These are phyloP conservation scores for Starmera pachycereana DNA, from an alignment of 805 yeast genomes.

Conservation along the genomic window DNA sequence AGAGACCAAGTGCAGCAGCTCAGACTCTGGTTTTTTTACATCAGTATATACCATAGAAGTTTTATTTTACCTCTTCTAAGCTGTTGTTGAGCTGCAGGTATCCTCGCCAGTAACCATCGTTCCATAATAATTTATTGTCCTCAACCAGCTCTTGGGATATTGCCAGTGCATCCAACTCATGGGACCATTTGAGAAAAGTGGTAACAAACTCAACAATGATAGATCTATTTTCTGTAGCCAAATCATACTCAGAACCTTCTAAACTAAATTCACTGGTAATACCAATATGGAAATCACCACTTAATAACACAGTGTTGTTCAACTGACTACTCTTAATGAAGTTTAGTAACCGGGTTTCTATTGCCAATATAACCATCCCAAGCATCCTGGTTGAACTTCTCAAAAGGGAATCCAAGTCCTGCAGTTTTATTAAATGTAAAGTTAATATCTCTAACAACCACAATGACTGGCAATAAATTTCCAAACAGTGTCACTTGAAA, in stretches of 20 bases:
- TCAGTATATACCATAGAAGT: conserved; percentile 4
- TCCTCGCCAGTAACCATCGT: conserved; percentile 9
- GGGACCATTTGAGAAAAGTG: conserved; percentile 8
- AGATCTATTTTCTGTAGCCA: conserved; percentile 15
- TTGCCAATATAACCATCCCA: conserved; percentile 19
- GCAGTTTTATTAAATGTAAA: conserved; percentile 6
- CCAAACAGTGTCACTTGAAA: conserved; percentile 9
- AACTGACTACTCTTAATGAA: conserved; percentile 8
- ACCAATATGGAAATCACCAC: conserved; percentile 19
- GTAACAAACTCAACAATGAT: conserved; percentile 17
- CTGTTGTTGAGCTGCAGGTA: conserved; percentile 2
- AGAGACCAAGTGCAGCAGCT: conserved; percentile 2
- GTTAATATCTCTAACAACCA: conserved; percentile 7
- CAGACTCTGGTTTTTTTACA: conserved; percentile 1
- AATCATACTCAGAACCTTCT: conserved; percentile 6
- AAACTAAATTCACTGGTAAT: conserved; percentile 14
- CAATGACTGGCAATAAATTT: conserved; percentile 10
- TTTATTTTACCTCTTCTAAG: not conserved
- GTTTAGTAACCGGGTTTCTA: conserved; percentile 11
- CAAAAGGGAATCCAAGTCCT: conserved; percentile 12
- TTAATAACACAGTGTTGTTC: conserved; percentile 10
- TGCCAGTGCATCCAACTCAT: not conserved
- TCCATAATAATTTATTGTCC: conserved; percentile 6
- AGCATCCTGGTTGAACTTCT: conserved; percentile 14
- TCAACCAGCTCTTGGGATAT: conserved; percentile 5